Evolutionary conservation across 805 yeast genomes (phyloP), one percentile per base, ranked within the genome.

Genomic region (Lachancea thermotolerans): DNA sequence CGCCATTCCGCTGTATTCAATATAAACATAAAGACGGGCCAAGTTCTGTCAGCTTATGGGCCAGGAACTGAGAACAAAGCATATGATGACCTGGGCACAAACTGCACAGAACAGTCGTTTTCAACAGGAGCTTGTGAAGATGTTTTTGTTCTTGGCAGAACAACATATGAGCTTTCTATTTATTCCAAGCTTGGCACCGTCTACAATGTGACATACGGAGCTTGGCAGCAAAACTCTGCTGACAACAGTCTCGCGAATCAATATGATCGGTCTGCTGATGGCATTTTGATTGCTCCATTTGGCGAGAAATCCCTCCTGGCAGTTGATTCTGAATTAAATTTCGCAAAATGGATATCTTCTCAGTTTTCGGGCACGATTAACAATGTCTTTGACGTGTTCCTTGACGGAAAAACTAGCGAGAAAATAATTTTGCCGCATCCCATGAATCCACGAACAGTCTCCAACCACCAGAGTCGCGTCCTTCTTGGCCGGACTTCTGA

Each of bases 161-260:
- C 90, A 0, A 79, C 80, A 0, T 85, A 81, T 57, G 85, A 82
- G 52, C 68, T 85, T 35, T 70, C 79, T 0, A 91, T 93, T n/a
- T 83, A 88, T 59, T 81, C 93, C 2, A 78, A 75, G 53, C 74
- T 78, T 48, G 78, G 79, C 49, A 67, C 82, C 0, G 76, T 81
- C 1, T 90, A 96, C 93, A 85, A 88, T 56, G 85, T 93, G 14
- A 81, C 90, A 0, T 89, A 84, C 58, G 74, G 95, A 1, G 74
- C 82, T 32, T 93, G 97, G 96, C 95, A 93, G 9, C 95, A 95
- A 37, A 91, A 91, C 62, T 81, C 86, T 52, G 69, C 89, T 42
- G 95, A 91, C 62, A 68, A 67, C 11, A 73, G 69, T 47, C 62
- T 78, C 35, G 70, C 69, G 2, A 55, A 57, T 32, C 79, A 79